A percentile compares a stretch with the other conserved stretches of the same genome.
These are phyloP conservation scores for Trichocomaceae sp. DNA, from an alignment of 2,329 filamentous ascomycete genomes.

Conservation along the genomic window DNA sequence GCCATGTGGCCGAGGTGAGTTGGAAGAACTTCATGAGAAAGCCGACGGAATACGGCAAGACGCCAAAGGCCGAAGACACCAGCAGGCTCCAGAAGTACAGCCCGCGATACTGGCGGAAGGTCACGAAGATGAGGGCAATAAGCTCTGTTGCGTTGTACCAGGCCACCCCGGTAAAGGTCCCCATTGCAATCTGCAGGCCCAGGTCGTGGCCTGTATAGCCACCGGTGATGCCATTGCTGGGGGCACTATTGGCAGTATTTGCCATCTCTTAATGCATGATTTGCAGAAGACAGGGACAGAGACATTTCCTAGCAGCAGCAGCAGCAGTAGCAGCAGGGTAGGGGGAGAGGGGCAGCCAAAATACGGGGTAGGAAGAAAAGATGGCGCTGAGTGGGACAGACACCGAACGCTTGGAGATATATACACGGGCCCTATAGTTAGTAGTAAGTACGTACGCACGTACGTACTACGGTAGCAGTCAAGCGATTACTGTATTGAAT, in stretches of 20 bases:
- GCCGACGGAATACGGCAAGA: conserved; percentile 41
- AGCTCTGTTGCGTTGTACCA: conserved; percentile 48
- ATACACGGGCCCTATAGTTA: not conserved
- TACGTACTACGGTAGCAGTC: not conserved
- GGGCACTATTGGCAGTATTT: conserved; percentile 1
- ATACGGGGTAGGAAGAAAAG: not conserved
- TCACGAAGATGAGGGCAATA: conserved; percentile 43
- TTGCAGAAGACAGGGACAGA: not conserved
- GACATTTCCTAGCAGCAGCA: not conserved
- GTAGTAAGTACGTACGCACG: not conserved
- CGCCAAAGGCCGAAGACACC: conserved; percentile 38
- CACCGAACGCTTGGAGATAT: not conserved
- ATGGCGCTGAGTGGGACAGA: conserved; percentile 6
- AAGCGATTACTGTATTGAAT: too few relatives aligned
- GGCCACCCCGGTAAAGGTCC: conserved; percentile 42
- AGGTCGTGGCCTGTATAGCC: conserved; percentile 29
- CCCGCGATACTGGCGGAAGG: conserved; percentile 41
- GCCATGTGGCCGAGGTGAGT: conserved; percentile 28
- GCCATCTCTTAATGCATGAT: conserved; percentile 9
- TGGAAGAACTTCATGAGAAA: conserved; percentile 45
- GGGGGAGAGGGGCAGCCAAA: not conserved
- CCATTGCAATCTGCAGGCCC: conserved; percentile 38
- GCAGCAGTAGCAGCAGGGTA: too few relatives aligned
- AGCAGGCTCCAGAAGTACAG: conserved; percentile 48
- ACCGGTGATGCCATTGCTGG: conserved; percentile 25